Evolutionary conservation across 1,139 yeast genomes (phyloP), one percentile per base, ranked within the genome.

Genomic region (Suhomyces guaymorum): DNA sequence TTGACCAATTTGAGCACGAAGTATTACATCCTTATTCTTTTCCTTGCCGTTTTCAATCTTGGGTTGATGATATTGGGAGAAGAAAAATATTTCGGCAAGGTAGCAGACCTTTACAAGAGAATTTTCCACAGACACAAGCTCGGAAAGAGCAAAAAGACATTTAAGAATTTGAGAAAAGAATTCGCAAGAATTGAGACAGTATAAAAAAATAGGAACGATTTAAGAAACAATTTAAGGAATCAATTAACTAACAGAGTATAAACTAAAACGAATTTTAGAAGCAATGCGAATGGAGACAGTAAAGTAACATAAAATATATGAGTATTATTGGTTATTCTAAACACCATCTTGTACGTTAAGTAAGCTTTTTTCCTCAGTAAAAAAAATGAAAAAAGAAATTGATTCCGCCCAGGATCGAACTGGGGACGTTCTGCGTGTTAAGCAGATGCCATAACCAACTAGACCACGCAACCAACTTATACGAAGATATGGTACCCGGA

Each of bases 341-440:
- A n/a, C n/a, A n/a, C n/a, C n/a, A n/a, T n/a, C n/a, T n/a, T n/a
- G n/a, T n/a, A n/a, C n/a, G n/a, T n/a, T n/a, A n/a, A n/a, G n/a
- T n/a, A n/a, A n/a, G n/a, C n/a, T n/a, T n/a, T n/a, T n/a, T n/a
- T n/a, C n/a, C n/a, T n/a, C n/a, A n/a, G n/a, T n/a, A n/a, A n/a
- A n/a, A 21, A 10, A 21, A 21, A 7, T 21, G 12, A 31, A 28
- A 33, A 48, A 54, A 55, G 54, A 43, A 44, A 59, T 55, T 87
- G 96, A 85, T 84, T 84, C 79, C 83, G 88, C 95, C 95, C 96
- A 87, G 96, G 96, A 84, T 87, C 95, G 96, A 88, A 87, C 96
- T 86, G 96, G 95, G 96, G 96, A 88, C 96, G 89, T 86, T 84
- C 90, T 84, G 95, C 95, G 95, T 87, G 95, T 86, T 86, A 86